Evolutionary conservation across 2,329 filamentous ascomycete genomes (phyloP).

Genomic region (Penicillium sp.): DNA sequence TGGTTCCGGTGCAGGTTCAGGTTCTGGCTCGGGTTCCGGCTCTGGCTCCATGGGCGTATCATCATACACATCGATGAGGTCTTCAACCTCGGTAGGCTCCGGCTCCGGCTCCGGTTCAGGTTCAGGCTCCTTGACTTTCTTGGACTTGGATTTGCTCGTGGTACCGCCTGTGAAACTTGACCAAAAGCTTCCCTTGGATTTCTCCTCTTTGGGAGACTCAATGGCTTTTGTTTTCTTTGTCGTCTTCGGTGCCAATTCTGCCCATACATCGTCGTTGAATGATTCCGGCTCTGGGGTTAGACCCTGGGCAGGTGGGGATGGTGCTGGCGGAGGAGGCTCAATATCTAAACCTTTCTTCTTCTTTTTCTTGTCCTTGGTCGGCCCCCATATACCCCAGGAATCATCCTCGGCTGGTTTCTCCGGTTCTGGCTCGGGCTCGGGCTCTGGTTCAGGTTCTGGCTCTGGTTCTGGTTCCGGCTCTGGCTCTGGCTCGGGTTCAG

Average conservation of each 20-base stretch:
- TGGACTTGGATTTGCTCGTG: slow-evolving; percentile 45
- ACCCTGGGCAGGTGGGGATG: slow-evolving; percentile 50
- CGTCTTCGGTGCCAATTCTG: slow-evolving; percentile 38
- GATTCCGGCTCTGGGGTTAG: slow-evolving; percentile 42
- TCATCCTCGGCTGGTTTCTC: slow-evolving; percentile 25
- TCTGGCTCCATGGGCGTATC: slow-evolving; percentile 38
- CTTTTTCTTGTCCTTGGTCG: slow-evolving; percentile 51
- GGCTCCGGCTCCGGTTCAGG: slow-evolving; percentile 13
- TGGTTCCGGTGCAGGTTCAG: slow-evolving; percentile 41
- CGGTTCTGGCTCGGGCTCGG: slow-evolving; percentile 6
- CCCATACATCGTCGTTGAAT: slow-evolving; percentile 40
- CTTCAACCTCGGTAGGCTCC: slow-evolving; percentile 31
- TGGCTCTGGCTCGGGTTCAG: slow-evolving; percentile 30
- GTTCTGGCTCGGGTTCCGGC: slow-evolving; percentile 32
- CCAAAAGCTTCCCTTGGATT: slow-evolving; percentile 48
- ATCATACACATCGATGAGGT: slow-evolving; percentile 40
- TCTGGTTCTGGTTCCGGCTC: slow-evolving; percentile 28
- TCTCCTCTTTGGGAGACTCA: slow-evolving; percentile 36
- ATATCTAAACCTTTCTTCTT: slow-evolving; percentile 50
- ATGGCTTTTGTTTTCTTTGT: slow-evolving; percentile 33
- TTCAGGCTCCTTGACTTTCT: slow-evolving; percentile 44
- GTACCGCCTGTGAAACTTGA: slow-evolving; percentile 43
- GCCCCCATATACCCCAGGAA: slow-evolving; percentile 38
- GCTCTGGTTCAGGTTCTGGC: slow-evolving; percentile 27
- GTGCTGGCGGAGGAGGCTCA: slow-evolving; percentile 50